Percentiles rank a stretch among this genome's conserved stretches.
phyloP scores from a whole-genome alignment of 345 rosid genomes.

The Conringia planisiliqua region DNA sequence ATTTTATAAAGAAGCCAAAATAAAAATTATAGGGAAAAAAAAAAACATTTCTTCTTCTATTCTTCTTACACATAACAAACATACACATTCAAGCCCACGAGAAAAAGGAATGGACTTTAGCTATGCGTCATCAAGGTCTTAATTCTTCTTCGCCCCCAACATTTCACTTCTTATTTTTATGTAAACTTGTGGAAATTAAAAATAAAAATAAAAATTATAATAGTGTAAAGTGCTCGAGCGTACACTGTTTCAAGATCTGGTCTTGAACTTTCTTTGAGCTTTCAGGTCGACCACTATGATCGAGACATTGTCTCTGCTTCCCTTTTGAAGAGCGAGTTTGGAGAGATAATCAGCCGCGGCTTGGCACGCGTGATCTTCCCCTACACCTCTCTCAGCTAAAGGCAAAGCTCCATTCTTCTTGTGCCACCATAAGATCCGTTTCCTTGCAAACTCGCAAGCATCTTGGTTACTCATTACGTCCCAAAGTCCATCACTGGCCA shows the following conservation, averaged over 20 bases:
- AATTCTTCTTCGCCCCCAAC: conserved; percentile 21
- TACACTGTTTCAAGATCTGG: conserved; percentile 44
- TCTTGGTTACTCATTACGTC: conserved; percentile 96
- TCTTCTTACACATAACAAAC: conserved; percentile 47
- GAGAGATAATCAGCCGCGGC: conserved; percentile 80
- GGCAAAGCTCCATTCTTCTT: conserved; percentile 57
- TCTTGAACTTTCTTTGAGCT: conserved; percentile 79
- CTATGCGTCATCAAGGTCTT: conserved; percentile 45
- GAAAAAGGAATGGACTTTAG: conserved; percentile 67
- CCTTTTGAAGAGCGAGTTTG: conserved; percentile 67
- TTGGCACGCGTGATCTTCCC: conserved; percentile 68
- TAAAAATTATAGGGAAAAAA: neutral
- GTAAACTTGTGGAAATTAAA: conserved; percentile 30
- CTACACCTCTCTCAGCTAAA: conserved; percentile 57
- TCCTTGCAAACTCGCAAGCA: conserved; percentile 82
- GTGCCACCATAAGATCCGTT: conserved; percentile 73
- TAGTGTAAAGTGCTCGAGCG: conserved; percentile 14
- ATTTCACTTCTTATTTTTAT: conserved; percentile 30
- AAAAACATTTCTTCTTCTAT: conserved; percentile 15
- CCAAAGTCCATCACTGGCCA: conserved; percentile 97
- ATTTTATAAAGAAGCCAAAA: conserved; percentile 2
- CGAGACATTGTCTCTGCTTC: conserved; percentile 85
- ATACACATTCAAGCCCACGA: conserved; percentile 53
- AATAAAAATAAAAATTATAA: conserved; percentile 14
- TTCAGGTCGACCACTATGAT: conserved; percentile 86